A percentile compares a stretch with the other conserved stretches of the same genome.
These are phyloP conservation scores for Leonotis leonurus DNA, from an alignment of 257 asterid genomes.

Conservation along the genomic window DNA sequence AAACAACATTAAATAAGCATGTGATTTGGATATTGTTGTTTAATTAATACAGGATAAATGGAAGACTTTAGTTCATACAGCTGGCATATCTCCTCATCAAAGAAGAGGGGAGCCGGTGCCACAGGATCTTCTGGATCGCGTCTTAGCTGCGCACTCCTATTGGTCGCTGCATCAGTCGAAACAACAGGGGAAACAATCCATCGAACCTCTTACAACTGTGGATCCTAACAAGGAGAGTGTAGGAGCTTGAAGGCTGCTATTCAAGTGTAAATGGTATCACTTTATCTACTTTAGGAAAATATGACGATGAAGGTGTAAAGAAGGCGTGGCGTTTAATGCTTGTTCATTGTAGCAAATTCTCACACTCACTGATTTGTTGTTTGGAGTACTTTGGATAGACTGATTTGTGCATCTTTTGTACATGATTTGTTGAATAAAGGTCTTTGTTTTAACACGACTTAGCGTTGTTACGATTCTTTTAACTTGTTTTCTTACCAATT, in stretches of 20 bases:
- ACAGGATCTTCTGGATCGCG: conserved; percentile 77
- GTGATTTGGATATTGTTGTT: conserved; percentile 13
- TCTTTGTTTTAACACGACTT: background rate
- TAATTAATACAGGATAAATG: conserved; percentile 66
- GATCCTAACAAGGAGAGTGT: conserved; percentile 20
- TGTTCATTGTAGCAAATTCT: conserved; percentile 12
- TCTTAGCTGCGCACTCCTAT: conserved; percentile 55
- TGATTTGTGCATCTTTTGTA: conserved; percentile 19
- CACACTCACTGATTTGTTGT: conserved; percentile 40
- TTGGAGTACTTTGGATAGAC: conserved; percentile 22
- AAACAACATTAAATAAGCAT: conserved; percentile 5
- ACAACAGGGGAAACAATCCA: conserved; percentile 42
- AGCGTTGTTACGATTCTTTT: background rate
- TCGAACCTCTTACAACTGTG: conserved; percentile 24
- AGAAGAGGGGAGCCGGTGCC: conserved; percentile 92
- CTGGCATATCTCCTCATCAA: conserved; percentile 88
- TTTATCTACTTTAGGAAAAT: conserved; percentile 22
- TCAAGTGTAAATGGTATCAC: conserved; percentile 28
- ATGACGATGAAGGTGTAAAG: conserved; percentile 29
- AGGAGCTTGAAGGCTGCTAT: conserved; percentile 30
- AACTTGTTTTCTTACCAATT: no score
- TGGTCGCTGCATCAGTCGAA: conserved; percentile 75
- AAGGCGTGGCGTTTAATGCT: conserved; percentile 18
- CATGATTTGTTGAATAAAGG: conserved; percentile 23
- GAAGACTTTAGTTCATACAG: conserved; percentile 91